Percentiles rank a stretch among this genome's conserved stretches.
These are phyloP conservation scores for Geranium brycei DNA, from an alignment of 345 rosid genomes.

Conservation along the genomic window DNA sequence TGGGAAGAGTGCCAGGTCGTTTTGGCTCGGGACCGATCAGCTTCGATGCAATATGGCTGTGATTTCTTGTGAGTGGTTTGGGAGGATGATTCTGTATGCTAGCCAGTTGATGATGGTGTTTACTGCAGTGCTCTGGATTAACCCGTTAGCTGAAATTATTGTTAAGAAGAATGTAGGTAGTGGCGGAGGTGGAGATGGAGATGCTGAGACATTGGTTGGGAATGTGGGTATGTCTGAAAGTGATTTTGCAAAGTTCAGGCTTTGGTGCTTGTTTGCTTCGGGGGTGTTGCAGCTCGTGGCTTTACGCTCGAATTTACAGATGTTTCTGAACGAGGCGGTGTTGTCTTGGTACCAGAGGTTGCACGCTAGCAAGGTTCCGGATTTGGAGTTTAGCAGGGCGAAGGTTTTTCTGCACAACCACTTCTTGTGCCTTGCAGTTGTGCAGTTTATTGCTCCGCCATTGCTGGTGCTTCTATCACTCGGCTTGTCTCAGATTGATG, in stretches of 20 bases:
- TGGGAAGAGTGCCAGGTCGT: conserved; percentile 57
- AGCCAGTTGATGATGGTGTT: conserved; percentile 30
- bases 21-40: conserved; percentile 96
- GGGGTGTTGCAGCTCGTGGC: conserved; percentile 49
- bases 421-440: conserved; percentile 55
- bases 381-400: conserved; percentile 80
- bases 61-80: conserved; percentile 74
- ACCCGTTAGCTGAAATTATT: conserved; percentile 48
- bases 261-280: conserved; percentile 41
- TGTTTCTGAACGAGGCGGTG: conserved; percentile 85
- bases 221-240: conserved; percentile 41
- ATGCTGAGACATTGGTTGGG: conserved; percentile 34
- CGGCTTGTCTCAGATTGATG: conserved; percentile 51
- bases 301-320: conserved; percentile 62
- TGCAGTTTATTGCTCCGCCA: conserved; percentile 67
- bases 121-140: conserved; percentile 76
- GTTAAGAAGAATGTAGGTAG: conserved; percentile 21
- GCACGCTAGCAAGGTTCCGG: conserved; percentile 77
- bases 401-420: conserved; percentile 89
- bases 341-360: conserved; percentile 84
- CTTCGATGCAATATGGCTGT: conserved; percentile 44
- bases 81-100: conserved; percentile 43
- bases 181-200: conserved; percentile 8
- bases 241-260: conserved; percentile 40
- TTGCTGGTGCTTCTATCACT: conserved; percentile 49